phyloP scores from a whole-genome alignment of 495 filamentous ascomycete genomes.

The Darksidea phi region DNA sequence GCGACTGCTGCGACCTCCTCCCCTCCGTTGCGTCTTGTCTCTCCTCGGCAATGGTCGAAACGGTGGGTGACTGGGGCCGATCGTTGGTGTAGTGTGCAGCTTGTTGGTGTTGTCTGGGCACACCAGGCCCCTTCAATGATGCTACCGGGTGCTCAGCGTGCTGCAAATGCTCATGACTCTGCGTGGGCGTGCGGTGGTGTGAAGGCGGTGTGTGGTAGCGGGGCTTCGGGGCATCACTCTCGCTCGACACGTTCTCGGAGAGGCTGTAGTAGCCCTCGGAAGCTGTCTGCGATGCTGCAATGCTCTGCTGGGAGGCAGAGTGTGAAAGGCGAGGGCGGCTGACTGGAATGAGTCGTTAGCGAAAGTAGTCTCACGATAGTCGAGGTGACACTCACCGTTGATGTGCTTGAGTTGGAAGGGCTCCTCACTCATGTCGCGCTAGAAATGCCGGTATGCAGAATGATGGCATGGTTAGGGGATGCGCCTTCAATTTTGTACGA shows the following conservation, averaged over 20 bases:
- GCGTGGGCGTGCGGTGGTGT: constrained; percentile 36
- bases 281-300: constrained; percentile 63
- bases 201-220: constrained; percentile 50
- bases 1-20: constrained; percentile 5
- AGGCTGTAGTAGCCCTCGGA: constrained; percentile 71
- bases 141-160: constrained; percentile 17
- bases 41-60: constrained; percentile 30
- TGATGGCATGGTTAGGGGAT: constrained; percentile 17
- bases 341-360: constrained; percentile 32
- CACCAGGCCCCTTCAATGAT: constrained; percentile 24
- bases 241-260: constrained; percentile 51
- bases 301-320: constrained; percentile 57
- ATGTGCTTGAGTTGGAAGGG: constrained; percentile 38
- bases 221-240: constrained; percentile 47
- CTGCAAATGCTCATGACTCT: constrained; percentile 33
- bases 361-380: neutral
- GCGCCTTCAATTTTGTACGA: constrained; percentile 25
- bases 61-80: constrained; percentile 13
- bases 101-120: constrained; percentile 16
- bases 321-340: constrained; percentile 52
- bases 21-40: constrained; percentile 33
- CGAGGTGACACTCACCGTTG: constrained; percentile 26
- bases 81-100: neutral
- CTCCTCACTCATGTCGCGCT: constrained; percentile 35
- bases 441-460: constrained; percentile 14